phyloP scores from a whole-genome alignment of 306 rosid genomes.

The Erythrophleum fordii region DNA sequence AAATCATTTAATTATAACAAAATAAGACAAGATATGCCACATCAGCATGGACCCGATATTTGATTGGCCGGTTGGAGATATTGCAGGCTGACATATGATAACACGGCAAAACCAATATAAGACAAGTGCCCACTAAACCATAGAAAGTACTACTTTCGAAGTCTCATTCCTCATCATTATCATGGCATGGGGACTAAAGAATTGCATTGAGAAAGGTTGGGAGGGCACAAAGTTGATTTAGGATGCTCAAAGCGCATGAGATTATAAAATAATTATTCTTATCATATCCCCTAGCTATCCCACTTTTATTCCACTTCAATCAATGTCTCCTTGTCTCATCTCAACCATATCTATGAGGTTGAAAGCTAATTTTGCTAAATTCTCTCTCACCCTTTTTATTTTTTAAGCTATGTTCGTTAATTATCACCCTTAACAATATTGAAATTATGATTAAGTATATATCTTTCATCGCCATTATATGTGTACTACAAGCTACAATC shows the following conservation, averaged over 20 bases:
- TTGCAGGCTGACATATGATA: constrained; percentile 29
- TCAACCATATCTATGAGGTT: neutral
- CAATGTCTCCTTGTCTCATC: constrained; percentile 58
- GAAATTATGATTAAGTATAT: neutral
- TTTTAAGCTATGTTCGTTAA: neutral
- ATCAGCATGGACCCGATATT: neutral
- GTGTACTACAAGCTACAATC: neutral
- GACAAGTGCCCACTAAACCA: constrained; percentile 30
- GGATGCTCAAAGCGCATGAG: constrained; percentile 27
- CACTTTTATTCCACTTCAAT: constrained; percentile 60
- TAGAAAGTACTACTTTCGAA: constrained; percentile 28
- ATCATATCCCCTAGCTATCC: constrained; percentile 65
- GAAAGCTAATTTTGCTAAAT: neutral
- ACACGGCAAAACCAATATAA: constrained; percentile 44
- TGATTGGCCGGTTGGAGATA: constrained; percentile 34
- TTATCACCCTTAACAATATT: neutral
- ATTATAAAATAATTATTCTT: constrained; percentile 47
- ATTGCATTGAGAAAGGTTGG: constrained; percentile 34
- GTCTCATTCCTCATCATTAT: constrained; percentile 25
- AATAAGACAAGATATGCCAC: constrained; percentile 38
- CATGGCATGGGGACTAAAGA: no score
- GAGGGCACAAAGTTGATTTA: constrained; percentile 47
- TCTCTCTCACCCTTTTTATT: neutral
- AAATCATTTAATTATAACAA: constrained; percentile 21
- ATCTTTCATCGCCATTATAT: neutral